phyloP scores from a whole-genome alignment of 176 grass and related monocot genomes.

The Triticum aestivum region IWGSC_CS_RefSeq_v2.1 NC_057804.1:97838183-97838682 shows the following conservation, averaged over 20 bases:
- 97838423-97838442: no score
- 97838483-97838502: no score
- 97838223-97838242: constrained; percentile 61
- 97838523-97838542: no score
- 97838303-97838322: constrained; percentile 60
- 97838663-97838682: neutral
- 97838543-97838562: no score
- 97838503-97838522: no score
- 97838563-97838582: no score
- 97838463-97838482: no score
- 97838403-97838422: no score
- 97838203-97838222: constrained; percentile 49
- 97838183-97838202: neutral
- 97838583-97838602: no score
- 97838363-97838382: constrained; percentile 24
- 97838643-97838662: neutral
- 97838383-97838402: no score
- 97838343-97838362: constrained; percentile 77
- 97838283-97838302: constrained; percentile 55
- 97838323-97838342: constrained; percentile 76
- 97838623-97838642: neutral
- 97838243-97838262: constrained; percentile 56
- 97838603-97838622: neutral
- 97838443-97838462: no score
- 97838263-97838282: constrained; percentile 63